These are phyloP conservation scores for Nannochloropsis limnetica DNA, from an alignment of 352 stramenopile genomes.

Conservation along the genomic window DNA sequence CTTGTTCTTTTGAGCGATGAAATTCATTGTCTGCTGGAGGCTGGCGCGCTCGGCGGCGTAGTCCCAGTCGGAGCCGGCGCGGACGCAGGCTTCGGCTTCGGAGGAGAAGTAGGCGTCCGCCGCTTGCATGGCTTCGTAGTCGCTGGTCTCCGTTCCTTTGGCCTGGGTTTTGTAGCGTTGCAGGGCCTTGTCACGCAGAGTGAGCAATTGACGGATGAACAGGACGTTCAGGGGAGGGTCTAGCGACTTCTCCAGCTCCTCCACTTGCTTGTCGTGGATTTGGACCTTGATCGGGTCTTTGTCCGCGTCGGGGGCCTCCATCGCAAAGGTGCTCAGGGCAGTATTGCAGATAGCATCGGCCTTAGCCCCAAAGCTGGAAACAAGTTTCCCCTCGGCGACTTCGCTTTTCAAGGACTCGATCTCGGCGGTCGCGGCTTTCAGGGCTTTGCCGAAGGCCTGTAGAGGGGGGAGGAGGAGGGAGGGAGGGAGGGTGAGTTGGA, in stretches of 20 bases:
- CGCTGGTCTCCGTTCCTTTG: constrained; percentile 57
- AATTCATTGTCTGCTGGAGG: constrained; percentile 63
- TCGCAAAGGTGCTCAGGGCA: constrained; percentile 59
- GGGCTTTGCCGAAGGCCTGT: constrained; percentile 49
- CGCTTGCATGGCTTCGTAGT: constrained; percentile 68
- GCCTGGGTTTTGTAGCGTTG: constrained; percentile 58
- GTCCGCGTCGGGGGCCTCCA: constrained; percentile 55
- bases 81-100: constrained; percentile 59
- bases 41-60: constrained; percentile 60
- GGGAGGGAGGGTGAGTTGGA: background rate
- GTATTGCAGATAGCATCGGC: constrained; percentile 62
- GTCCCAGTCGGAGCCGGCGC: constrained; percentile 58
- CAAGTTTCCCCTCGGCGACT: constrained; percentile 57
- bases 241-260: constrained; percentile 61
- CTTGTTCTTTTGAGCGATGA: constrained; percentile 61
- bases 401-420: constrained; percentile 59
- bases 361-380: constrained; percentile 60
- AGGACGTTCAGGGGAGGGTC: constrained; percentile 64
- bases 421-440: constrained; percentile 48
- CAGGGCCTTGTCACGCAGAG: constrained; percentile 63
- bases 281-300: constrained; percentile 51
- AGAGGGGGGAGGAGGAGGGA: background rate
- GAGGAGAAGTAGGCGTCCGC: constrained; percentile 61
- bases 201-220: constrained; percentile 62
- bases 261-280: constrained; percentile 55